These are phyloP conservation scores for Yamadazyma blattariae DNA, from an alignment of 1,139 yeast species.

Conservation along the genomic window DNA sequence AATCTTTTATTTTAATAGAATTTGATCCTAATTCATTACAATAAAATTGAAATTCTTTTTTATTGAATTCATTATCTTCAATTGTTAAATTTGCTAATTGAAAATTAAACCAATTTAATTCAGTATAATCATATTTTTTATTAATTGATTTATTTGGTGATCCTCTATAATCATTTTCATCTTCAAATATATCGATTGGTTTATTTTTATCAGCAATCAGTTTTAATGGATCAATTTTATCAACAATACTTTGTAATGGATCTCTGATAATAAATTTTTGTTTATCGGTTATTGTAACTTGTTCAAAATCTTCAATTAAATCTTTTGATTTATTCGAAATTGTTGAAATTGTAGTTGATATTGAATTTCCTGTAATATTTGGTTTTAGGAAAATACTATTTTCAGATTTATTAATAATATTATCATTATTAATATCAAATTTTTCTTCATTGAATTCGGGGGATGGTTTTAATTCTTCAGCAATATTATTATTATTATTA, in stretches of 20 bases:
- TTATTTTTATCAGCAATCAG: constrained; percentile 32
- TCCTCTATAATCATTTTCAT: constrained; percentile 20
- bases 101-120: constrained; percentile 41
- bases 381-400: background rate
- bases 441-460: background rate
- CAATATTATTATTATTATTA: background rate
- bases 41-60: constrained; percentile 15
- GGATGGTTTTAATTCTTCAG: background rate
- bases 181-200: constrained; percentile 40
- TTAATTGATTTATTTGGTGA: constrained; percentile 31
- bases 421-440: background rate
- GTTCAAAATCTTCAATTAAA: constrained; percentile 37
- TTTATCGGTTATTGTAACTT: constrained; percentile 30
- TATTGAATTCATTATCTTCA: constrained; percentile 7
- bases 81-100: constrained; percentile 28
- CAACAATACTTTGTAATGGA: constrained; percentile 34
- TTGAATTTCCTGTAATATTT: background rate
- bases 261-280: constrained; percentile 10
- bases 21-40: constrained; percentile 8
- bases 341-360: background rate
- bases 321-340: constrained; percentile 13
- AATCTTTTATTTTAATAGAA: constrained; percentile 7
- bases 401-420: background rate
- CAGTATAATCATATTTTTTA: constrained; percentile 28
- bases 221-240: constrained; percentile 41